phyloP scores from a whole-genome alignment of 495 filamentous ascomycete species.

The Diplogelasinospora grovesii region DNA sequence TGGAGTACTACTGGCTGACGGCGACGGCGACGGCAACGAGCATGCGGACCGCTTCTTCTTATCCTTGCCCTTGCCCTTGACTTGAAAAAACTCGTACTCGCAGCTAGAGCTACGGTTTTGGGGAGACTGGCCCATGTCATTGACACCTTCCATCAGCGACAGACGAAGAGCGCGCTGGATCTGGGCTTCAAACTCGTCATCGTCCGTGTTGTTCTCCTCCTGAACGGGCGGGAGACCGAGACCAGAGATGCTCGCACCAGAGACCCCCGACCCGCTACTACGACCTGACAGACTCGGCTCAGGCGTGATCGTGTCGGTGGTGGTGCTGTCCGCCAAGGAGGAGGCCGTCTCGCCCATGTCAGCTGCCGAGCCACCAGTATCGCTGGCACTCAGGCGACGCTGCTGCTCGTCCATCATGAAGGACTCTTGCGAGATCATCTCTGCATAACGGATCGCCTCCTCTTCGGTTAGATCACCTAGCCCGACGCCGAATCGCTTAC shows the following conservation, averaged over 20 bases:
- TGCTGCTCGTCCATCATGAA: constrained; percentile 55
- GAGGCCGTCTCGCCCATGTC: constrained; percentile 45
- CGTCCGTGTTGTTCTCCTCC: constrained; percentile 48
- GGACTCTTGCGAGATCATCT: constrained; percentile 77
- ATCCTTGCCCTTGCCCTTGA: constrained; percentile 41
- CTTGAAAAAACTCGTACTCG: constrained; percentile 46
- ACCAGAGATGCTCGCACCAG: constrained; percentile 1
- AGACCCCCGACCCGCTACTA: constrained; percentile 22
- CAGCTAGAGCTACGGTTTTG: constrained; percentile 24
- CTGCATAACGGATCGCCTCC: constrained; percentile 82
- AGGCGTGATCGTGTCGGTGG: constrained; percentile 42
- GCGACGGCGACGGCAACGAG: constrained; percentile 29
- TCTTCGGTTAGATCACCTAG: constrained; percentile 76
- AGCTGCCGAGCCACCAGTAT: constrained; percentile 42
- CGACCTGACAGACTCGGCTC: constrained; percentile 43
- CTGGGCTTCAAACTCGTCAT: constrained; percentile 64
- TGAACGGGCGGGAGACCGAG: constrained; percentile 17
- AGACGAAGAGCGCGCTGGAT: constrained; percentile 76
- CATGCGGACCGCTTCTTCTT: constrained; percentile 40
- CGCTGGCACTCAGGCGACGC: constrained; percentile 44
- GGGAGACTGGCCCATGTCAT: constrained; percentile 26
- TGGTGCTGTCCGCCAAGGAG: constrained; percentile 38
- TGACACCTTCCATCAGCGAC: constrained; percentile 56
- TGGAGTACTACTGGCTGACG: constrained; percentile 23
- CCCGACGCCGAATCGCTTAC: constrained; percentile 74